Percentiles rank a stretch among this genome's conserved stretches.
Evolutionary conservation across 2,329 filamentous ascomycete species (phyloP).

Genomic region (Penicillium freii): DNA sequence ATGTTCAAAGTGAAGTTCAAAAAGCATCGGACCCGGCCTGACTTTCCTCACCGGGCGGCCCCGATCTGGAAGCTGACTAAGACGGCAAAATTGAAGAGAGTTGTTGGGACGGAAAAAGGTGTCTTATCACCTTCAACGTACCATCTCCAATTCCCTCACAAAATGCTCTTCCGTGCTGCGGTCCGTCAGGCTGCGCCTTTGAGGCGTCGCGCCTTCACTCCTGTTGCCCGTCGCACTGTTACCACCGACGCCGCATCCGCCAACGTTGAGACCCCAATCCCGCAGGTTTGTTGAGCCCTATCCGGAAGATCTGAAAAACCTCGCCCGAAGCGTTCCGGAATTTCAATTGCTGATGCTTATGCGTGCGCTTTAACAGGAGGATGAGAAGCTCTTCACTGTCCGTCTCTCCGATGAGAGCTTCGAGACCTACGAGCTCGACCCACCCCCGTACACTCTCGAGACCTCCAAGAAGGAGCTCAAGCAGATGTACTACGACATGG

Average conservation of each 20-base stretch:
- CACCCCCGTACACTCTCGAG: constrained; percentile 85
- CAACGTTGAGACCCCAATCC: constrained; percentile 74
- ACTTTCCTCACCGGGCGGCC: constrained; percentile 31
- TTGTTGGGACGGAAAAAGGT: constrained; percentile 12
- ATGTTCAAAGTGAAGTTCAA: neutral
- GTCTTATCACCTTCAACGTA: constrained; percentile 15
- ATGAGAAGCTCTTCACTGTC: constrained; percentile 89
- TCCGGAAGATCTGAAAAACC: constrained; percentile 22
- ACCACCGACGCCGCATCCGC: constrained; percentile 94
- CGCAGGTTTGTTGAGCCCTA: constrained; percentile 57
- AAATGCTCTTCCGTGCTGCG: constrained; percentile 71
- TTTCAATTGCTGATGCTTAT: constrained; percentile 23
- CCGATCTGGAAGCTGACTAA: constrained; percentile 31
- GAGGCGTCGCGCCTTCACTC: constrained; percentile 47
- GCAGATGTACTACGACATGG: constrained; percentile 99
- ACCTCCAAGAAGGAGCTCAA: constrained; percentile 98
- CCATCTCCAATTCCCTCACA: constrained; percentile 35
- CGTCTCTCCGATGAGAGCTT: constrained; percentile 97
- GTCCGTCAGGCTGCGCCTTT: constrained; percentile 60
- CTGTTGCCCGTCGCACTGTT: constrained; percentile 67
- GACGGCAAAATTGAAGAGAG: constrained; percentile 31
- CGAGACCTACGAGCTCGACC: constrained; percentile 98
- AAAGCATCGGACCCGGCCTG: constrained; percentile 2
- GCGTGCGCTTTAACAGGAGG: constrained; percentile 60
- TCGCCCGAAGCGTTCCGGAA: constrained; percentile 39